Evolutionary conservation across 1,139 yeast genomes (phyloP), one percentile per base, ranked within the genome.

Genomic region (Diutina siamensis): DNA sequence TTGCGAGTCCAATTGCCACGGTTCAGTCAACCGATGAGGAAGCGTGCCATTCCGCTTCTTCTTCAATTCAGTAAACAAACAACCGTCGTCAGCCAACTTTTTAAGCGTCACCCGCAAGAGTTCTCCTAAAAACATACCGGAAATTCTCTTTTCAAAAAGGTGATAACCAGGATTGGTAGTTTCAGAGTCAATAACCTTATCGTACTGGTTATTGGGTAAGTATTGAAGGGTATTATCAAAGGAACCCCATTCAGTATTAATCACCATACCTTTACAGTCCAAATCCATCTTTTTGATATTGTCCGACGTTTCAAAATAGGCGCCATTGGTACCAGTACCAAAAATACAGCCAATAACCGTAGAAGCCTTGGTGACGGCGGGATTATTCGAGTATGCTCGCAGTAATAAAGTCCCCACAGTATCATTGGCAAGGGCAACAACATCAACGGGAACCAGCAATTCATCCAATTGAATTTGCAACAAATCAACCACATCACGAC

Each of bases 181-280:
- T 53, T 72, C 71, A 17, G 65, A 60, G 61, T 89, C 95, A 50
- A 89, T 76, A 32, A 66, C 69, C 44, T 64, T 61, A 63, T 89
- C 97, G 60, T 79, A 88, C 51, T 76, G 74, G 4, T 94, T 85
- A 45, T 67, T 72, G 48, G 96, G 97, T 53, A 88, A 69, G 42
- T 78, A 68, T 53, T 76, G 67, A 48, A 87, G 69, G 25, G 76
- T 78, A 57, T 88, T 88, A 63, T 89, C 97, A 58, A 88, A 89
- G 40, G 95, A 85, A 50, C 97, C 97, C 96, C 97, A 89, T 65
- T 89, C 97, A 40, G 96, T 88, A 67, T 89, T 89, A 57, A 89
- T 74, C 48, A 87, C 84, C 97, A 89, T 89, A 49, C 85, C 81
- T 2, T 70, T 67, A 50, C 28, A n/a, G 7, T 7, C 21, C n/a